These are phyloP conservation scores for Leccinum uliginosum DNA, from an alignment of 768 basidiomycete genomes.

Conservation along the genomic window DNA sequence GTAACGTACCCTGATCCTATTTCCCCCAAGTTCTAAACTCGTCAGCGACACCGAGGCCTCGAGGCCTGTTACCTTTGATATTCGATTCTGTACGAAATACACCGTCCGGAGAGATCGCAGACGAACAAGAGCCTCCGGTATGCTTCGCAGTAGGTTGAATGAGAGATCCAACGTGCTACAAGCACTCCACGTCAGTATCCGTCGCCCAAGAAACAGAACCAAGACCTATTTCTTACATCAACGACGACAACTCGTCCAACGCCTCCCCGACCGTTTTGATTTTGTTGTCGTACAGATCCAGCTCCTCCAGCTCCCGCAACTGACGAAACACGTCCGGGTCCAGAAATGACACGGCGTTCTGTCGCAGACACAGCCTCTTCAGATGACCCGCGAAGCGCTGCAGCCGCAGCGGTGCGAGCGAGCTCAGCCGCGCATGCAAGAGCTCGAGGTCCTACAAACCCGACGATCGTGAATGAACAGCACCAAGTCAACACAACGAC, in stretches of 20 bases:
- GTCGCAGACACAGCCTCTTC: constrained; percentile 76
- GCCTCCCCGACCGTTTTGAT: constrained; percentile 70
- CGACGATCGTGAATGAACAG: neutral
- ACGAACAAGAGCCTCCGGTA: constrained; percentile 59
- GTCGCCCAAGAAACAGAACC: neutral
- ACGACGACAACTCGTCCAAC: constrained; percentile 49
- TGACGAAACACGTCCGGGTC: constrained; percentile 68
- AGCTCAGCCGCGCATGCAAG: constrained; percentile 71
- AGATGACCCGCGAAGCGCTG: constrained; percentile 67
- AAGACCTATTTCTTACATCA: constrained; percentile 43
- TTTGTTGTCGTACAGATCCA: constrained; percentile 97
- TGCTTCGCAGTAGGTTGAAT: constrained; percentile 79
- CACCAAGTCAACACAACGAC: neutral
- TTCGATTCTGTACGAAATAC: constrained; percentile 97
- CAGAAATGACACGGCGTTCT: constrained; percentile 74
- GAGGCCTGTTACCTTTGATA: constrained; percentile 71
- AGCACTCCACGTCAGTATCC: neutral
- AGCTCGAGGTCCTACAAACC: constrained; percentile 75
- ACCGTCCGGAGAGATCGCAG: constrained; percentile 66
- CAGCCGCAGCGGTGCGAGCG: constrained; percentile 63
- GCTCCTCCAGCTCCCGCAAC: constrained; percentile 71
- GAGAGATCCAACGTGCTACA: constrained; percentile 83
- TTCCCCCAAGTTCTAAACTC: constrained; percentile 92
- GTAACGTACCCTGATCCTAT: constrained; percentile 78
- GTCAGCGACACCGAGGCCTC: constrained; percentile 53